Conservation (phyloP, 2,329 filamentous ascomycete species). For the Xylaria hypoxylon region DNA sequence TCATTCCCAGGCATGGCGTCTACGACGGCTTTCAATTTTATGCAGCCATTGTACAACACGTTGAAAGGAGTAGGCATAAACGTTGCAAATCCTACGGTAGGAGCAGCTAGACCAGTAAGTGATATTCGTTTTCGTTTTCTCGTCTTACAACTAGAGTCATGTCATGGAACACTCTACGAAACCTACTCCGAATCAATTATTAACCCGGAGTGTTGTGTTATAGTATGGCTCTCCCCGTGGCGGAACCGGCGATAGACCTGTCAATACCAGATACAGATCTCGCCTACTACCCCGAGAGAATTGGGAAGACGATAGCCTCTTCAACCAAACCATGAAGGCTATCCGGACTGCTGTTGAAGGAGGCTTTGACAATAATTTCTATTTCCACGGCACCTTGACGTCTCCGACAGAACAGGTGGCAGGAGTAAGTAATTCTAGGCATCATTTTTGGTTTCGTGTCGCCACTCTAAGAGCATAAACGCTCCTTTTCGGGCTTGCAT, state of each 20-base stretch:
- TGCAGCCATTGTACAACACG: constrained; percentile 51
- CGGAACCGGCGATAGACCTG: constrained; percentile 46
- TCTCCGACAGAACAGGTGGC: constrained; percentile 49
- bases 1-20: constrained; percentile 49
- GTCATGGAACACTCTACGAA: neutral
- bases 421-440: constrained; percentile 30
- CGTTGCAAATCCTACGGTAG: constrained; percentile 45
- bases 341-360: constrained; percentile 51
- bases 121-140: neutral
- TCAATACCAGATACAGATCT: constrained; percentile 51
- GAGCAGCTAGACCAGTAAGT: constrained; percentile 39
- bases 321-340: constrained; percentile 46
- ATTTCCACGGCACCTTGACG: constrained; percentile 51
- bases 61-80: constrained; percentile 51
- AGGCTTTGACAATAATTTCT: constrained; percentile 52
- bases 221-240: constrained; percentile 47
- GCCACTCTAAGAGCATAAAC: neutral
- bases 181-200: neutral
- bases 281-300: constrained; percentile 50
- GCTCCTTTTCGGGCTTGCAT: too few relatives aligned
- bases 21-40: constrained; percentile 44
- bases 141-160: too few relatives aligned
- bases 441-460: neutral
- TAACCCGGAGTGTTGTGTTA: neutral
- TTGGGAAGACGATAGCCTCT: constrained; percentile 47